Evolutionary conservation across 148 eudicot genomes (phyloP).

Genomic region (Persicaria tinctoria): DNA sequence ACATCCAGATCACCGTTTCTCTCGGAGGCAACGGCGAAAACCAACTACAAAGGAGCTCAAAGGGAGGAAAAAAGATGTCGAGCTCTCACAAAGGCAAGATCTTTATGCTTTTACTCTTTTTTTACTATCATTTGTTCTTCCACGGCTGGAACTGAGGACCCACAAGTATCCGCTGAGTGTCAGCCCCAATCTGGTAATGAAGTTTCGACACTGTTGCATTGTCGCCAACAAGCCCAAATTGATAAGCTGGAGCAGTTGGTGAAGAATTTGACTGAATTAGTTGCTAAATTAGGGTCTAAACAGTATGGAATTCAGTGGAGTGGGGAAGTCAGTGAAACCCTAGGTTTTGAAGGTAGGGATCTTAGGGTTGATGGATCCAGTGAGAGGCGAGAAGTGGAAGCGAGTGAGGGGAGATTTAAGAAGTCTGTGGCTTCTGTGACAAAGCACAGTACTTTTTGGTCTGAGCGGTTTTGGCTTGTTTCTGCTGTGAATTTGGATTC

Average conservation of each 20-base stretch:
- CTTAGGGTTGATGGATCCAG: slow-evolving; percentile 8
- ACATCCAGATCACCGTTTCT: not conserved
- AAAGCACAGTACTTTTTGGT: slow-evolving; percentile 73
- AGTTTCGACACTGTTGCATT: slow-evolving; percentile 7
- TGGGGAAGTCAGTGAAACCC: slow-evolving; percentile 16
- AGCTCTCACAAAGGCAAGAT: slow-evolving; percentile 46
- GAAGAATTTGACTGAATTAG: slow-evolving; percentile 47
- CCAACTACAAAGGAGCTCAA: not conserved
- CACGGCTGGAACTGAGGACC: slow-evolving; percentile 16
- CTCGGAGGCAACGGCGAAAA: not conserved
- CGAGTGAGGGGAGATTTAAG: slow-evolving; percentile 12
- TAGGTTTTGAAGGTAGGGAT: slow-evolving; percentile 6
- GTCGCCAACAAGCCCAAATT: slow-evolving; percentile 50
- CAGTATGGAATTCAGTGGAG: slow-evolving; percentile 15
- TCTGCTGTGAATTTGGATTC: slow-evolving; percentile 75
- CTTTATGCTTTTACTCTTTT: slow-evolving; percentile 19
- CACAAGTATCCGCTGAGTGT: slow-evolving; percentile 7
- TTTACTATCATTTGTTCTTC: slow-evolving; percentile 21
- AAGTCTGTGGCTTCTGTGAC: slow-evolving; percentile 36
- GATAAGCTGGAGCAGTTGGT: slow-evolving; percentile 71
- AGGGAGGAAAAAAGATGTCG: slow-evolving; percentile 20
- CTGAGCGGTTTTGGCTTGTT: slow-evolving; percentile 75
- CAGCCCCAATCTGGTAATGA: not conserved
- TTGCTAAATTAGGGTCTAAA: slow-evolving; percentile 58
- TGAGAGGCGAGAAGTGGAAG: slow-evolving; percentile 17